Base-by-base conservation (phyloP, 2,329 filamentous ascomycete genomes). In the Neofusicoccum parvum region DNA sequence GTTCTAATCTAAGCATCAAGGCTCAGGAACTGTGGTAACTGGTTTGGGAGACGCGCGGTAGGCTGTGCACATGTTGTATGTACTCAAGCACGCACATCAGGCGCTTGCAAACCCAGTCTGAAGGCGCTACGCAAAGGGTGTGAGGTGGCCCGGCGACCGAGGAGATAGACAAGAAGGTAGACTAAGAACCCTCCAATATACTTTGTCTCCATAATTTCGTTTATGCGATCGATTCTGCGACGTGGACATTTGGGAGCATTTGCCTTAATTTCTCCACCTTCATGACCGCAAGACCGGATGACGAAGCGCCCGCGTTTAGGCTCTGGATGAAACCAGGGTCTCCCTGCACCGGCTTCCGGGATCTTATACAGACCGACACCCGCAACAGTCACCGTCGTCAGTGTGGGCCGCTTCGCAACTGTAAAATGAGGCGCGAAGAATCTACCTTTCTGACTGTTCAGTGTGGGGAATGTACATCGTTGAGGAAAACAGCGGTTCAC, bases 201-300 rank as follows among this genome's bases (percentile, higher is more conserved):
- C 54, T 14, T n/a, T 34, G 41, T 46, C 54, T 59, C 54, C 54
- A 59, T 59, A 59, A 46, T 36, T 45, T 34, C 15, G 23, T 17
- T 45, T 41, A 59, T 59, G 54, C 54, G 39, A 59, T 15, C 15
- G 5, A 46, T 45, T 32, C 39, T 46, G 54, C 54, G 54, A 59
- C 54, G 39, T 34, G 54, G 6, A 39, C 54, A 59, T 46, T 45
- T n/a, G 54, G 39, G 41, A 59, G 23, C 23, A 32, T n/a, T 12
- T 58, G 20, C 54, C 54, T 59, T 59, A 59, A 59, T 59, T 59
- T 59, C 54, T 34, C 20, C 20, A 10, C 41, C 39, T 45, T 45
- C 27, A 34, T 36, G 14, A 20, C 23, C 54, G 39, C 23, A 34
- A 11, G 23, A 11, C 54, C 23, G 27, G 54, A 59, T 59, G 54